Evolutionary conservation across 192 early-diverging fungal species (phyloP).

Genomic region (Mortierella hygrophila): DNA sequence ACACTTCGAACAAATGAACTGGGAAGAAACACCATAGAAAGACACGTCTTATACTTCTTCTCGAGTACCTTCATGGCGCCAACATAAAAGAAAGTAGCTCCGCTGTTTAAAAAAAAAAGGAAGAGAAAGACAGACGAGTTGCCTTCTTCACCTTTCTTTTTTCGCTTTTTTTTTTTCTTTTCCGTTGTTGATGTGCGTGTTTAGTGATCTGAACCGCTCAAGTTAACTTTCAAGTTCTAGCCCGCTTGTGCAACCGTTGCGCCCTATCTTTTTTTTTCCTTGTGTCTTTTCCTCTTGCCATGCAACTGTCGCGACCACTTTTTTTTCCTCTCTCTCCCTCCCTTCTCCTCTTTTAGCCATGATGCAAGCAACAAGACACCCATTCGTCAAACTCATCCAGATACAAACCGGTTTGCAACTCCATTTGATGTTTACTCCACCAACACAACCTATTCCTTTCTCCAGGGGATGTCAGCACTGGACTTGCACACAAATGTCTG

Average conservation of each 20-base stretch:
- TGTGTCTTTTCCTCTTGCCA: background rate
- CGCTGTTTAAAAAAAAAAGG: background rate
- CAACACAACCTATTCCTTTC: no score
- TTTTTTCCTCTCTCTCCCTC: no score
- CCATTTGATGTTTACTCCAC: no score
- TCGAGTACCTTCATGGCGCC: no score
- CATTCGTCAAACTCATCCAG: no score
- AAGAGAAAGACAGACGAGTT: background rate
- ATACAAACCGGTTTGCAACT: no score
- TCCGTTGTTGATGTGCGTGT: background rate
- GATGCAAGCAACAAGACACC: no score
- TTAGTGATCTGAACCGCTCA: background rate
- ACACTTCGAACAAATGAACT: background rate
- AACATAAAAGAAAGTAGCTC: background rate
- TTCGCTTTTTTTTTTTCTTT: background rate
- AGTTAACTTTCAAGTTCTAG: background rate
- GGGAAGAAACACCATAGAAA: background rate
- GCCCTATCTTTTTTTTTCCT: background rate
- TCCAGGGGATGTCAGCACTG: no score
- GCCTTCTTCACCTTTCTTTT: background rate
- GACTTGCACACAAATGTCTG: no score
- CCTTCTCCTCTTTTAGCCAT: no score
- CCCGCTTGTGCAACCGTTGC: slow-evolving; percentile 1
- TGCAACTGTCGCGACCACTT: background rate
- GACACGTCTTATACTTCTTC: background rate